Evolutionary conservation across 441 rosid species (phyloP), one percentile per base, ranked within the genome.

Genomic region (Erysimum cheiri): DNA sequence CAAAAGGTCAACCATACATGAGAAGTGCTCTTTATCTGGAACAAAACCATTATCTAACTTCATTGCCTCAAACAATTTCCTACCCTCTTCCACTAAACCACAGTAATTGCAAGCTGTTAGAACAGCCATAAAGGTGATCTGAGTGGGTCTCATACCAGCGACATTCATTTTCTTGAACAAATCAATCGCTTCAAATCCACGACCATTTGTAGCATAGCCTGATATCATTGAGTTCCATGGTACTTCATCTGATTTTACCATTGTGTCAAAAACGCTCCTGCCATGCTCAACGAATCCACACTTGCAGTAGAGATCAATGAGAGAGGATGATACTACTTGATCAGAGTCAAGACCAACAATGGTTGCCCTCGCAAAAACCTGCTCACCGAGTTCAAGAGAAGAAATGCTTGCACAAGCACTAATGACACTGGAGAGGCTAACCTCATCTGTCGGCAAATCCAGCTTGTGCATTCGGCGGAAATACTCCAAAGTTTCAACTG

Each of bases 201-300:
- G 64, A 47, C 98, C 97, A 62, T 93, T 88, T 5, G 85, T 81
- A 58, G 97, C 96, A 75, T 88, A 93, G 33, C 96, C 93, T 82
- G 83, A 84, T 73, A 93, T 68, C 94, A 93, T 85, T 46, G 94
- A 78, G 71, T 88, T 91, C 94, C 98, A 93, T 43, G 96, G 78
- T 43, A 85, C 69, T 69, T 77, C 83, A 52, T 93, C 97, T 8
- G 87, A 71, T 67, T 80, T 87, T 3, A 64, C 71, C 85, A 80
- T 81, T 26, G 84, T 50, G 55, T 91, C 85, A 68, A 90, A 93
- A 46, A 89, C 54, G 67, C 81, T 91, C 70, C 84, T 81, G n/a
- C 89, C 97, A 41, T 33, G 67, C 26, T 88, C 86, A 28, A 88
- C 74, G 22, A 70, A 82, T 75, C 98, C 98, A 67, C 93, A 89